Evolutionary conservation across 2,329 filamentous ascomycete species (phyloP), one percentile per base, ranked within the genome.

Genomic region (Karstenula rhodostoma): DNA sequence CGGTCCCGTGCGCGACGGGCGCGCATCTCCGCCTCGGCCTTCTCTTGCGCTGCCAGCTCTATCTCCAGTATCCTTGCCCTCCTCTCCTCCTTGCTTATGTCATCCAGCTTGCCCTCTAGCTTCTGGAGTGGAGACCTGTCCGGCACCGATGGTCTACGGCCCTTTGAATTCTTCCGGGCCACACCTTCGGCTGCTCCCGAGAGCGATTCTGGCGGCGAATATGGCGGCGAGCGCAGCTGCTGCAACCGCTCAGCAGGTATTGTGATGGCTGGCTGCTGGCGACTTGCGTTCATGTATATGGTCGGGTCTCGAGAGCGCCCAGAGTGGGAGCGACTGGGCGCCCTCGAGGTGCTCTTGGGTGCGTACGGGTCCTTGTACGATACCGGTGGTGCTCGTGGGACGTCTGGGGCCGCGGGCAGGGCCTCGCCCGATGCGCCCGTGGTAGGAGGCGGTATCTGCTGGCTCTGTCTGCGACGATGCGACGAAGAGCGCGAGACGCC

Each of bases 51-150:
- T 46, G 87, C 86, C 67, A 88, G 84, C 76, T 97, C 94, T 6
- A 93, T 93, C 70, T 94, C 91, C 74, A 93, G 87, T 4, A 94
- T 88, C 49, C 92, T 86, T 9, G 93, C 93, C 65, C 94, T 87
- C 78, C 96, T 96, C 79, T 97, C 94, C 79, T 97, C 94, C 77
- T 97, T 98, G 77, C 91, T 97, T 78, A 97, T 94, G 79, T 91
- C 93, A 77, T 90, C 91, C 72, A 98, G 85, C 71, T 92, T 95
- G 73, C 92, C 87, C 82, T 99, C 94, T 67, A 99, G 86, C 81
- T 90, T 95, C 78, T 99, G 94, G 55, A 99, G 85, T 55, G 96
- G 95, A 64, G 94, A 98, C 71, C 91, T 88, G 75, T 96, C 90
- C 59, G 90, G 85, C 72, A 94, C 91, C 79, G 91, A 87, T 57